phyloP scores from a whole-genome alignment of 1,284 basidiomycete species.

The Bjerkandera adusta region DNA sequence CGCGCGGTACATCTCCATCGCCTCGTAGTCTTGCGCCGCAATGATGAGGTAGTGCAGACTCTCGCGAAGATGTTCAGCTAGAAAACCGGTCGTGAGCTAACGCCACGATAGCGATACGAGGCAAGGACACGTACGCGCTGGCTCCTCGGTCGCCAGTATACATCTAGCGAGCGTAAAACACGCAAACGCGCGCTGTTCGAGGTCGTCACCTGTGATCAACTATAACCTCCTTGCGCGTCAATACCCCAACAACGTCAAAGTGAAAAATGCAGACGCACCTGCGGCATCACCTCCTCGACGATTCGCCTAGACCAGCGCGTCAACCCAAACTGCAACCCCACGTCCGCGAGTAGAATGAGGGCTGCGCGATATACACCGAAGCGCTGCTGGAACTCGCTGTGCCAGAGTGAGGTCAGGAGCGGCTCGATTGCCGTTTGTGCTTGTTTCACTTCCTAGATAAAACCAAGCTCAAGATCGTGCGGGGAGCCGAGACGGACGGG shows the following conservation, averaged over 20 bases:
- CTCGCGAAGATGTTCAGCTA: conserved; percentile 48
- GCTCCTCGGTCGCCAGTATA: conserved; percentile 47
- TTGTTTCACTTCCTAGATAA: conserved; percentile 48
- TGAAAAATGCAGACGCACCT: conserved; percentile 41
- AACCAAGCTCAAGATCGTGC: background rate
- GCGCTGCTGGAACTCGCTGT: conserved; percentile 73
- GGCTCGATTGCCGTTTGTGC: conserved; percentile 59
- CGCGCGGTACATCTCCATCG: conserved; percentile 56
- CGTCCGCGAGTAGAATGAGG: conserved; percentile 69
- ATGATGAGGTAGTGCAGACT: conserved; percentile 58
- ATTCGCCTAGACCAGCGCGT: conserved; percentile 59
- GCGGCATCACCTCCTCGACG: conserved; percentile 76
- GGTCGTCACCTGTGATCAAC: conserved; percentile 68
- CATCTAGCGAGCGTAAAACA: conserved; percentile 73
- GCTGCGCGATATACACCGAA: conserved; percentile 64
- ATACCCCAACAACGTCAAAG: no score
- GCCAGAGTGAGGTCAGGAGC: conserved; percentile 70
- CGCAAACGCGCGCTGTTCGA: conserved; percentile 73
- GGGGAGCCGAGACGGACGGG: background rate
- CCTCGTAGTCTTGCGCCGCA: conserved; percentile 61
- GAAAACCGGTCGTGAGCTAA: background rate
- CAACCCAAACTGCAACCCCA: conserved; percentile 74
- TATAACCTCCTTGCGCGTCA: conserved; percentile 31
- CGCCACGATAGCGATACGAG: background rate
- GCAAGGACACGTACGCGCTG: conserved; percentile 1